Evolutionary conservation across 306 rosid species (phyloP), one percentile per base, ranked within the genome.

Genomic region (Ammopiptanthus mongolicus): DNA sequence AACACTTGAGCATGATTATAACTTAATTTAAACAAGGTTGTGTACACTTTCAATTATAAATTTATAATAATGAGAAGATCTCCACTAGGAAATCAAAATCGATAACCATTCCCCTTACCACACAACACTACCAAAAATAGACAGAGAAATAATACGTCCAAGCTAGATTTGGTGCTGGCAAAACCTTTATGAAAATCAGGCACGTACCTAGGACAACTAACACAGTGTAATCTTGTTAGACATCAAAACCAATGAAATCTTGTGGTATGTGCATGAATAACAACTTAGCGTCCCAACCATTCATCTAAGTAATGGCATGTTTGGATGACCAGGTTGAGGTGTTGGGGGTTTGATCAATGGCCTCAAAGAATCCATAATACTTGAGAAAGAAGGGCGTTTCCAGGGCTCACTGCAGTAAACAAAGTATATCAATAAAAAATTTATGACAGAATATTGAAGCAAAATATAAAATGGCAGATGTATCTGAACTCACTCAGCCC

Each of bases 341-440:
- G 86, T 75, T 11, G 92, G 84, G 34, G 92, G 83, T 85, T 88
- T 96, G 60, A 87, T 90, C 91, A 96, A 80, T 57, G 90, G 87
- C 78, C 67, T 90, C 87, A 96, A 80, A 84, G 91, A 85, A 69
- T 96, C 97, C 99, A 96, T 96, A 81, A 96, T 86, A 83, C 74
- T 87, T 6, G 88, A 75, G 73, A 96, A 96, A 17, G 99, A 86
- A 78, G 99, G 99, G 11, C 99, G 97, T 78, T 92, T 92, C 98
- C 98, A 88, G 23, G 97, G 86, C 79, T 96, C 99, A 36, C 99
- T 96, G 97, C 90, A 87, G 77, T 33, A 76, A 63, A 85, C 28
- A 60, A 31, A 59, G 76, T 59, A 36, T 53, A 71, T 62, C 47
- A 73, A 62, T 19, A 50, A 75, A 75, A 73, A 55, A 15, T 8